These are phyloP conservation scores for Rhizopus microsporus DNA, from an alignment of 371 early-diverging fungal species.

Conservation along the genomic window DNA sequence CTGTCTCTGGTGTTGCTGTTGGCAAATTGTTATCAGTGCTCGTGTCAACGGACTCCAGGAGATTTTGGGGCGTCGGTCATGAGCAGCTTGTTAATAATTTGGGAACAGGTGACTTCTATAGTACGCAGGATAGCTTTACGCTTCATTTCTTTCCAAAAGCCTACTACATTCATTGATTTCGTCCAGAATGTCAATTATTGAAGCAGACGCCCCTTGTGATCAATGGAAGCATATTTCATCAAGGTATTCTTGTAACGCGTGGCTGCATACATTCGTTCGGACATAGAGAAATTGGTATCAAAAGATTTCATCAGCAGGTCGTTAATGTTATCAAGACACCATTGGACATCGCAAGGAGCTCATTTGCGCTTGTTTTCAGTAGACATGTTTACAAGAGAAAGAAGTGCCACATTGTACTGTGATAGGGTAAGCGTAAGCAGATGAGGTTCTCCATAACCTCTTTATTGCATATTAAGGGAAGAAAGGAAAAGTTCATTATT, in stretches of 20 bases:
- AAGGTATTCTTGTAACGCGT: conserved; percentile 13
- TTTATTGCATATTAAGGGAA: no score
- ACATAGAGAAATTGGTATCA: conserved; percentile 10
- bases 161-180: conserved; percentile 11
- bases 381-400: conserved; percentile 10
- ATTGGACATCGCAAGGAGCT: conserved; percentile 12
- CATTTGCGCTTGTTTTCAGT: conserved; percentile 13
- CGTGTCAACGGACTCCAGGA: conserved; percentile 12
- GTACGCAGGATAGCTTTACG: conserved; percentile 11
- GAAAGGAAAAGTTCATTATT: no score
- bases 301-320: conserved; percentile 9
- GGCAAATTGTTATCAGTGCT: conserved; percentile 5
- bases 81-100: conserved; percentile 15
- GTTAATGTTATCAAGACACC: conserved; percentile 10
- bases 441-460: no score
- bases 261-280: conserved; percentile 10
- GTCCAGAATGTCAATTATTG: conserved; percentile 11
- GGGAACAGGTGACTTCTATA: conserved; percentile 4
- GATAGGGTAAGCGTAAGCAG: no score
- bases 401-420: conserved; percentile 3
- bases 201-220: conserved; percentile 13
- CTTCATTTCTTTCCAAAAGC: conserved; percentile 15
- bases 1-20: conserved; percentile 4
- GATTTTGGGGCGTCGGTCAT: conserved; percentile 11
- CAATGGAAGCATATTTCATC: conserved; percentile 11